These are phyloP conservation scores for Manihot esculenta DNA, from an alignment of 441 rosid genomes.

Conservation along the genomic window DNA sequence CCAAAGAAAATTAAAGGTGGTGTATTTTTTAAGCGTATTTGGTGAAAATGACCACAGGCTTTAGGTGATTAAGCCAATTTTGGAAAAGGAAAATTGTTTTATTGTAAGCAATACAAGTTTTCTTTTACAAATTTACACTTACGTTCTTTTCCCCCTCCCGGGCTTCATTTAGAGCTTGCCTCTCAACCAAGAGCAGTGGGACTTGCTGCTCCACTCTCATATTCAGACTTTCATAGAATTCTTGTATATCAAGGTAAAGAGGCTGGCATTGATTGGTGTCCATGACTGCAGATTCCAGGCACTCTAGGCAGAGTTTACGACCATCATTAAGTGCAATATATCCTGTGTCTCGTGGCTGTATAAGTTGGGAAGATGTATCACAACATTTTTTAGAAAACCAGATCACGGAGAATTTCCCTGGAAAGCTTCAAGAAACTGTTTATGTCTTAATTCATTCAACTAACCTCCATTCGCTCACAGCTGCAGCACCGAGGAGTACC, in stretches of 20 bases:
- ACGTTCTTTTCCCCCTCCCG: constrained; percentile 90
- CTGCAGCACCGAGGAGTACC: constrained; percentile 94
- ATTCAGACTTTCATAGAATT: constrained; percentile 75
- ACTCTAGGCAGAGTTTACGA: constrained; percentile 86
- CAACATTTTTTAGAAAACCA: constrained; percentile 2
- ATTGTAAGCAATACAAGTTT: not conserved
- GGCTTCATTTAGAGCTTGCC: constrained; percentile 91
- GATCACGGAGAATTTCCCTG: not conserved
- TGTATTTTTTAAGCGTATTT: not conserved
- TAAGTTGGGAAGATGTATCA: constrained; percentile 20
- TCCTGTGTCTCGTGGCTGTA: constrained; percentile 64
- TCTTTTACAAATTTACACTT: constrained; percentile 31
- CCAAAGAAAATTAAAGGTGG: not conserved
- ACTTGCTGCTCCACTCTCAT: constrained; percentile 87
- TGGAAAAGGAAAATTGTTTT: not conserved
- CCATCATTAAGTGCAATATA: constrained; percentile 85
- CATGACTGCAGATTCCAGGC: constrained; percentile 87
- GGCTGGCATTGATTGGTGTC: constrained; percentile 87
- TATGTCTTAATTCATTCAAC: constrained; percentile 24
- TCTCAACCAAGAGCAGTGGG: constrained; percentile 87
- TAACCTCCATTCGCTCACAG: constrained; percentile 98
- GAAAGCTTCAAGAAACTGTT: constrained; percentile 8
- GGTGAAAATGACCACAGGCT: not conserved
- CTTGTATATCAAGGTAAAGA: constrained; percentile 77
- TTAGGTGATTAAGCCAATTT: not conserved